phyloP scores from a whole-genome alignment of 345 rosid genomes.

The Eucalyptus sp. region DNA sequence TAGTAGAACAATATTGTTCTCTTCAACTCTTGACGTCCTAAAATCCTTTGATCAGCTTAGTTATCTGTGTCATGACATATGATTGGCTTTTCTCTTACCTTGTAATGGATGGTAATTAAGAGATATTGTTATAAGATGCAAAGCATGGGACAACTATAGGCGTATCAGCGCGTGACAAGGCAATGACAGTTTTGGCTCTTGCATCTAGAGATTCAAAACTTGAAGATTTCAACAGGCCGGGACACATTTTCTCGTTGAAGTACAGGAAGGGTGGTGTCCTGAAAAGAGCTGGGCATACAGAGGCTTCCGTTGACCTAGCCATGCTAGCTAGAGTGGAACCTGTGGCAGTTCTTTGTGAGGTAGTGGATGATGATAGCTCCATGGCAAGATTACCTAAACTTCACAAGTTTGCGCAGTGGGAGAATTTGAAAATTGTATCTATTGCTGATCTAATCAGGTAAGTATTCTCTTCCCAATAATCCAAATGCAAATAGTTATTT shows the following conservation, averaged over 20 bases:
- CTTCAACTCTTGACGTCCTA: not conserved
- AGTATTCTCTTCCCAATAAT: not conserved
- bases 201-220: slow-evolving; percentile 74
- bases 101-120: not conserved
- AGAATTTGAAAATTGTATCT: not conserved
- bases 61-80: no score
- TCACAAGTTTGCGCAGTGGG: not conserved
- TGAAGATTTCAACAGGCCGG: slow-evolving; percentile 70
- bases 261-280: slow-evolving; percentile 77
- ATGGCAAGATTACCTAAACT: not conserved
- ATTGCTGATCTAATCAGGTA: not conserved
- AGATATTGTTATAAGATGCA: slow-evolving; percentile 46
- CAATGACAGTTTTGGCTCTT: slow-evolving; percentile 60
- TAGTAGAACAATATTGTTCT: not conserved
- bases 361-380: not conserved
- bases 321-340: slow-evolving; percentile 47
- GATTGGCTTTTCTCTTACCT: not conserved
- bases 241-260: slow-evolving; percentile 72
- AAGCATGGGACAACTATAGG: slow-evolving; percentile 82
- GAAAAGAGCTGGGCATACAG: slow-evolving; percentile 62
- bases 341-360: slow-evolving; percentile 63
- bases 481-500: not conserved
- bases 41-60: not conserved
- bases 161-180: slow-evolving; percentile 74
- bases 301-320: slow-evolving; percentile 79